phyloP scores from a whole-genome alignment of 305 asterid genomes.

The Fraxinus baroniana region DNA sequence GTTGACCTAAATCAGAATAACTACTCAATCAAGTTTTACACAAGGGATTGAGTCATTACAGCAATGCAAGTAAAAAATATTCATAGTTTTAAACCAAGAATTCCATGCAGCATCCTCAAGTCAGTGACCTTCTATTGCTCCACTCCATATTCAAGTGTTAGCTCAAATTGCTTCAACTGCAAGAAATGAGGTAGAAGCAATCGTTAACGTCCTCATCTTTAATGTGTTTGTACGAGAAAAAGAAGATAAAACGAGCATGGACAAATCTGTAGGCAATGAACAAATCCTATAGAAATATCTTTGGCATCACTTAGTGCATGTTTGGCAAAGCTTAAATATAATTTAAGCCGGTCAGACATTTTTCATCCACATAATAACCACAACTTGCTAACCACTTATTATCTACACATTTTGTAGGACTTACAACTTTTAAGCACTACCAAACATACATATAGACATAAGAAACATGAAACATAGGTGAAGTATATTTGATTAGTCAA shows the following conservation, averaged over 20 bases:
- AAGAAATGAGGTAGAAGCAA: neutral
- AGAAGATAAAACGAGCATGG: neutral
- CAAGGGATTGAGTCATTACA: constrained; percentile 14
- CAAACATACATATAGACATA: neutral
- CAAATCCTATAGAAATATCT: neutral
- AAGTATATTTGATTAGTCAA: neutral
- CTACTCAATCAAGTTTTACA: neutral
- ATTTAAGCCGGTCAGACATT: neutral
- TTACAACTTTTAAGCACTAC: neutral
- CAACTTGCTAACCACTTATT: neutral
- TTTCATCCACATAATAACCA: neutral
- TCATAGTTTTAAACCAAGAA: constrained; percentile 8
- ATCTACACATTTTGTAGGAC: neutral
- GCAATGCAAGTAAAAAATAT: constrained; percentile 15
- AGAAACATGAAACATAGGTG: neutral
- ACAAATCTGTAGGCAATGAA: neutral
- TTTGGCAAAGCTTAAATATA: neutral
- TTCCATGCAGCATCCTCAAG: constrained; percentile 1
- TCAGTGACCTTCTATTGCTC: constrained; percentile 6
- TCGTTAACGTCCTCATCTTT: neutral
- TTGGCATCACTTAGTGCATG: neutral
- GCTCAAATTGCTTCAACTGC: constrained; percentile 7
- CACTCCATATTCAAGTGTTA: neutral
- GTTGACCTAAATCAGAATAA: neutral
- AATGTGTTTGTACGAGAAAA: neutral